Base-by-base conservation (phyloP, 768 basidiomycete species). In the Russula brevipes region DNA sequence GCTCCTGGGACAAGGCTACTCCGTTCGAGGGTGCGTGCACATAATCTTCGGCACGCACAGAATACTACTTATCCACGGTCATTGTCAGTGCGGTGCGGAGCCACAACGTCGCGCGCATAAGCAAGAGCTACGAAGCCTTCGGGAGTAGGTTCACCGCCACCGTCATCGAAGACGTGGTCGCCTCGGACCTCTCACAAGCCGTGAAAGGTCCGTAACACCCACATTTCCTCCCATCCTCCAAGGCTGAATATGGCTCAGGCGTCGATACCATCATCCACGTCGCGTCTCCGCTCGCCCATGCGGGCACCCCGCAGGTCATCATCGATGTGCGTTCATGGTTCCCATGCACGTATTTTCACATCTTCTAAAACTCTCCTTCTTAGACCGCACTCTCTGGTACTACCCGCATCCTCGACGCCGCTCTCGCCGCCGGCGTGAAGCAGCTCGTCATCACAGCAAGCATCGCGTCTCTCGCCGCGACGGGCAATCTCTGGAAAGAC, bases 1-100 rank as follows among this genome's bases (percentile, higher is more conserved):
- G 47, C 73, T 82, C 5, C 68, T 82, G 24, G 68, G 77, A 17
- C 70, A 72, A 19, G 83, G 84, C 1, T 81, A 80, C 67, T 74
- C 72, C 8, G 83, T 85, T 45, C 73, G 79, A 66, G 84, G 79
- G 78, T 73, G 49, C n/a, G 67, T 35, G 17, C 19, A 41, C 24
- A 35, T 3, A 14, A 7, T n/a, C 41, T 16, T 4, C 16, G 14
- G 12, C 30, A 5, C 35, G 5, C 39, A 30, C 3, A 30, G 2
- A 49, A n/a, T 4, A 3, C 33, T 33, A 54, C 33, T 30, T 24
- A 44, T 5, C 12, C 11, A n/a, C 9, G 3, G 30, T 1, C 35
- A 10, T 60, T 51, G 36, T 30, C 52, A 71, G 70, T 2, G 55
- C 69, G 0, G 70, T 65, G 5, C 71, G 71, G 5, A 57, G 67